Conservation (phyloP, 2,329 filamentous ascomycete species). For the Xylaria sp. region DNA sequence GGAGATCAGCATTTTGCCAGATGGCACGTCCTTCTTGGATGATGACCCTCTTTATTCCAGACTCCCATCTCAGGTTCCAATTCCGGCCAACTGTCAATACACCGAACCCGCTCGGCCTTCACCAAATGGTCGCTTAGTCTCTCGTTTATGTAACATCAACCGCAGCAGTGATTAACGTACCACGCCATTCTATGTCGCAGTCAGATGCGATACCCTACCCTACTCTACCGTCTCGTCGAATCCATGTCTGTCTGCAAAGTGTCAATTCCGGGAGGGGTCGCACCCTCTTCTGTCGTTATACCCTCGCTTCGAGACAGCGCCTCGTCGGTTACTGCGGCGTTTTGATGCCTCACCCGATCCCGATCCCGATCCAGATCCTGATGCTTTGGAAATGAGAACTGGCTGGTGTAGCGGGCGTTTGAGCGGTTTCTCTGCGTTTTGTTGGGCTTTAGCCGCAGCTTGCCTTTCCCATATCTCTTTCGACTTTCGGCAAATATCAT, state of each 20-base stretch:
- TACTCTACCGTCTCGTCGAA: constrained; percentile 35
- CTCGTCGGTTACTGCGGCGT: constrained; percentile 52
- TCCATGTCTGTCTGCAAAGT: constrained; percentile 36
- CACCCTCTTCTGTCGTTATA: constrained; percentile 49
- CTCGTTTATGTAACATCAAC: constrained; percentile 37
- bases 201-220: constrained; percentile 28
- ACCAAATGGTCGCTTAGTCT: constrained; percentile 41
- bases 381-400: constrained; percentile 60
- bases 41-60: constrained; percentile 48
- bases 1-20: constrained; percentile 55
- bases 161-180: constrained; percentile 38
- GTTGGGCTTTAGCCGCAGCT: constrained; percentile 61
- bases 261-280: constrained; percentile 46
- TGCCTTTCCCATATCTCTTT: constrained; percentile 68
- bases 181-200: constrained; percentile 39
- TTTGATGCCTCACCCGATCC: constrained; percentile 52
- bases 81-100: constrained; percentile 41
- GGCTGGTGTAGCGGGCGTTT: constrained; percentile 69
- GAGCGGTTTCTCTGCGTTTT: constrained; percentile 60
- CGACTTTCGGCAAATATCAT: constrained; percentile 70
- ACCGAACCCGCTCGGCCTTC: constrained; percentile 43
- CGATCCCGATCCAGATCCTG: constrained; percentile 22
- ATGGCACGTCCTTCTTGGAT: constrained; percentile 60
- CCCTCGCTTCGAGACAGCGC: constrained; percentile 45
- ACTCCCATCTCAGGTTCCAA: constrained; percentile 45